Evolutionary conservation across 2,329 filamentous ascomycete species (phyloP).

Genomic region (Colletotrichum cereale): DNA sequence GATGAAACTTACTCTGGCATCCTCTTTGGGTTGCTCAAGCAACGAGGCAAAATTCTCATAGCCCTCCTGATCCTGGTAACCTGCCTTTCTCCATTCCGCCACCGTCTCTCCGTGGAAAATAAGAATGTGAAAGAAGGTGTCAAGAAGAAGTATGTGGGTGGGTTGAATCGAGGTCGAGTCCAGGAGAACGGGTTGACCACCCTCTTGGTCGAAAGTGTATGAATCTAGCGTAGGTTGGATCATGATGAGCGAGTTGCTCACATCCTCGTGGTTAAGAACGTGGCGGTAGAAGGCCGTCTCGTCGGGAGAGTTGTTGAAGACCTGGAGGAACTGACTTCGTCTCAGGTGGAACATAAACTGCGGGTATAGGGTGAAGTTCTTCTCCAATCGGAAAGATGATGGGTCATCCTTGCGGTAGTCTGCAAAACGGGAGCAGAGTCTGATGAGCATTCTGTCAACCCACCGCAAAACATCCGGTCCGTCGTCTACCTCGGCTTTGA

Average conservation of each 20-base stretch:
- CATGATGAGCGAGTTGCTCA: constrained; percentile 97
- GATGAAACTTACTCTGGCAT: constrained; percentile 79
- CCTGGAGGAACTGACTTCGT: constrained; percentile 96
- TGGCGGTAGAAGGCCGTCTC: constrained; percentile 99
- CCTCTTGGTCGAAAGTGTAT: constrained; percentile 96
- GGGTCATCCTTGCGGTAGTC: constrained; percentile 99
- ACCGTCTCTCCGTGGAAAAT: constrained; percentile 99
- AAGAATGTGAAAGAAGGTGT: constrained; percentile 99
- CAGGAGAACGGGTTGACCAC: constrained; percentile 90
- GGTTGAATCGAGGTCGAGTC: constrained; percentile 97
- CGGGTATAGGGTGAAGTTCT: constrained; percentile 98
- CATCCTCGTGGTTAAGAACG: constrained; percentile 96
- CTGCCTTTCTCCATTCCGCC: constrained; percentile 97
- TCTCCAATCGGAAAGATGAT: constrained; percentile 95
- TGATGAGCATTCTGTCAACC: constrained; percentile 98
- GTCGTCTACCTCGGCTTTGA: constrained; percentile 98
- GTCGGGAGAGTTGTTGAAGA: constrained; percentile 99
- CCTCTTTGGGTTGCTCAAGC: constrained; percentile 94
- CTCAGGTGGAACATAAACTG: constrained; percentile 99
- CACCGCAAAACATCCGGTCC: constrained; percentile 97
- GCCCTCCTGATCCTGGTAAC: constrained; percentile 97
- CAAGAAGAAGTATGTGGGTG: constrained; percentile 91
- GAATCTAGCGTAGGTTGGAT: constrained; percentile 98
- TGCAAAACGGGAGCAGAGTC: constrained; percentile 94
- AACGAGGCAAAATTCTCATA: constrained; percentile 95